Evolutionary conservation across 169 alveolate species (phyloP).

Genomic region (Plasmodium falciparum): DNA sequence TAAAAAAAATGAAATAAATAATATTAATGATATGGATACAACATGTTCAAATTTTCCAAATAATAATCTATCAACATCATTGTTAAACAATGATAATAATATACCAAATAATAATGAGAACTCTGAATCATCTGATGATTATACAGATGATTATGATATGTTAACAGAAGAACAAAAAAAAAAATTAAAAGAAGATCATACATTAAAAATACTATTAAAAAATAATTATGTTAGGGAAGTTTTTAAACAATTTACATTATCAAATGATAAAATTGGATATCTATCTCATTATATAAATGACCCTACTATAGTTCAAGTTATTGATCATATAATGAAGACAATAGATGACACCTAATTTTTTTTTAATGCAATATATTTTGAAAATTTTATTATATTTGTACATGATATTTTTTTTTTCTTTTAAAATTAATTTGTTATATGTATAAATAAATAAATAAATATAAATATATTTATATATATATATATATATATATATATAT

Average conservation of each 20-base stretch:
- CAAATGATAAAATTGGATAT: conserved; percentile 55
- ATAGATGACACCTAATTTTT: conserved; percentile 11
- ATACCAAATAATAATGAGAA: background rate
- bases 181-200: conserved; percentile 53
- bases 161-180: conserved; percentile 48
- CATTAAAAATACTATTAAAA: conserved; percentile 32
- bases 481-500: too few relatives aligned
- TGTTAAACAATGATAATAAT: background rate
- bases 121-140: conserved; percentile 9
- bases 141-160: conserved; percentile 15
- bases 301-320: conserved; percentile 66
- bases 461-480: too few relatives aligned
- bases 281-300: conserved; percentile 59
- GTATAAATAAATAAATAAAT: too few relatives aligned
- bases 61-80: background rate
- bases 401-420: too few relatives aligned
- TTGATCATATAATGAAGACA: conserved; percentile 72
- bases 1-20: background rate
- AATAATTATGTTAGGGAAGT: conserved; percentile 69
- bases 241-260: conserved; percentile 24
- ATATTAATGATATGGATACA: background rate
- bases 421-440: background rate
- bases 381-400: background rate
- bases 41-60: background rate
- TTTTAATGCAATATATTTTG: too few relatives aligned